Percentiles rank a stretch among this genome's conserved stretches.
phyloP scores from a whole-genome alignment of 768 basidiomycete genomes.

The Rhodotorula taiwanensis region DNA sequence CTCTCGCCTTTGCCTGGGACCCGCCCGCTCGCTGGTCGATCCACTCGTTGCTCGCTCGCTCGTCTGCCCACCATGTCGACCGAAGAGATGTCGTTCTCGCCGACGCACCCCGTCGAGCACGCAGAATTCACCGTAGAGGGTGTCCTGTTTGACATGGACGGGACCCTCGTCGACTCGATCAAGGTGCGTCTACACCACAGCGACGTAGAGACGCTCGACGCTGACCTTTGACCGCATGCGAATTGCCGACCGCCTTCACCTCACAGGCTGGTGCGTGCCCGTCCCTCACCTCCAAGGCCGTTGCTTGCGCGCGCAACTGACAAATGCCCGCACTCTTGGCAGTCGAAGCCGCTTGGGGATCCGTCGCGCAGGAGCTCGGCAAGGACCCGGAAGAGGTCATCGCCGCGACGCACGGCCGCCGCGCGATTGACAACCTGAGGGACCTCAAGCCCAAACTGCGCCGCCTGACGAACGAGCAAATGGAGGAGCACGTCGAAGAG shows the following conservation, averaged over 20 bases:
- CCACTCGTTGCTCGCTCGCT: too few species aligned
- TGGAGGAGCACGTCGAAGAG: conserved; percentile 40
- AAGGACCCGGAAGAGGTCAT: conserved; percentile 63
- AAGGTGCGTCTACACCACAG: conserved; percentile 14
- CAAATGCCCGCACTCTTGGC: background rate
- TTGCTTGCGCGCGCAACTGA: too few species aligned
- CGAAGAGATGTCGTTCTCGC: conserved; percentile 4
- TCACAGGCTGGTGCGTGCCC: background rate
- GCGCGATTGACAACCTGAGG: conserved; percentile 66
- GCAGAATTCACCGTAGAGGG: conserved; percentile 26
- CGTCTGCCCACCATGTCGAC: background rate
- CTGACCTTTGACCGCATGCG: background rate
- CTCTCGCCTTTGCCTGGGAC: too few species aligned
- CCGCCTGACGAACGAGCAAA: conserved; percentile 34
- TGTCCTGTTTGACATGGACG: conserved; percentile 55
- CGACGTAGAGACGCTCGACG: too few species aligned
- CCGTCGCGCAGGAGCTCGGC: conserved; percentile 63
- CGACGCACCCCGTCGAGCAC: conserved; percentile 25
- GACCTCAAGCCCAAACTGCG: conserved; percentile 43
- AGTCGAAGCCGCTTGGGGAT: conserved; percentile 69
- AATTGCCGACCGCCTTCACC: too few species aligned
- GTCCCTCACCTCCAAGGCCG: conserved; percentile 33
- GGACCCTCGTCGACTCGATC: conserved; percentile 66
- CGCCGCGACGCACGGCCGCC: conserved; percentile 69
- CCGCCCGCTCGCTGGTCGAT: too few species aligned